These are phyloP conservation scores for Ascochyta fabae DNA, from an alignment of 2,329 filamentous ascomycete species.

Conservation along the genomic window DNA sequence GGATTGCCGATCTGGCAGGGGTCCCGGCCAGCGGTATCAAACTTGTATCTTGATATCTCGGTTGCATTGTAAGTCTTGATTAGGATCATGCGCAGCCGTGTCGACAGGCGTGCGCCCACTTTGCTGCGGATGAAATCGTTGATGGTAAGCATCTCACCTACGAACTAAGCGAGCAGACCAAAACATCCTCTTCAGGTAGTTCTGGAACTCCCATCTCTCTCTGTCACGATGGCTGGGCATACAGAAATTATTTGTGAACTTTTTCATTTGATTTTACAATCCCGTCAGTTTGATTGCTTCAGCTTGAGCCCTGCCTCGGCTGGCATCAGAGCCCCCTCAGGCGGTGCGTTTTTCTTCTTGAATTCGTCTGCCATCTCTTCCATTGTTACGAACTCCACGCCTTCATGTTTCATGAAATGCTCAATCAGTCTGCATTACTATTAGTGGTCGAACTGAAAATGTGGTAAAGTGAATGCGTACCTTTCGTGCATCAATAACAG, in stretches of 20 bases:
- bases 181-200: slow-evolving; percentile 1
- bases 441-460: slow-evolving; percentile 3
- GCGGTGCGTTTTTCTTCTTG: slow-evolving; percentile 67
- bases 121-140: not conserved
- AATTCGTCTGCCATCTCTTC: slow-evolving; percentile 75
- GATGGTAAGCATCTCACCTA: not conserved
- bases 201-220: not conserved
- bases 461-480: slow-evolving; percentile 40
- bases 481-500: slow-evolving; percentile 75
- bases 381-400: slow-evolving; percentile 72
- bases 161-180: not conserved
- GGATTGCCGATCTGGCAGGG: slow-evolving; percentile 4
- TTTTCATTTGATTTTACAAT: too few relatives aligned
- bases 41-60: not conserved
- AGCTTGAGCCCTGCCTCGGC: slow-evolving; percentile 62
- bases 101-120: not conserved
- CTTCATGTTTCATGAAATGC: slow-evolving; percentile 67
- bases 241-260: not conserved
- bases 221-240: slow-evolving; percentile 3
- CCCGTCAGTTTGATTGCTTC: slow-evolving; percentile 31
- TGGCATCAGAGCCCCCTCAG: slow-evolving; percentile 66
- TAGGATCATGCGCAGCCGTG: not conserved
- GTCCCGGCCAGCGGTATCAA: slow-evolving; percentile 2
- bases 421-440: slow-evolving; percentile 62
- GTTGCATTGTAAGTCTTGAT: not conserved